A percentile compares a stretch with the other conserved stretches of the same genome.
These are phyloP conservation scores for Graphiopsis chlorocephala DNA, from an alignment of 2,329 filamentous ascomycete species.

Conservation along the genomic window DNA sequence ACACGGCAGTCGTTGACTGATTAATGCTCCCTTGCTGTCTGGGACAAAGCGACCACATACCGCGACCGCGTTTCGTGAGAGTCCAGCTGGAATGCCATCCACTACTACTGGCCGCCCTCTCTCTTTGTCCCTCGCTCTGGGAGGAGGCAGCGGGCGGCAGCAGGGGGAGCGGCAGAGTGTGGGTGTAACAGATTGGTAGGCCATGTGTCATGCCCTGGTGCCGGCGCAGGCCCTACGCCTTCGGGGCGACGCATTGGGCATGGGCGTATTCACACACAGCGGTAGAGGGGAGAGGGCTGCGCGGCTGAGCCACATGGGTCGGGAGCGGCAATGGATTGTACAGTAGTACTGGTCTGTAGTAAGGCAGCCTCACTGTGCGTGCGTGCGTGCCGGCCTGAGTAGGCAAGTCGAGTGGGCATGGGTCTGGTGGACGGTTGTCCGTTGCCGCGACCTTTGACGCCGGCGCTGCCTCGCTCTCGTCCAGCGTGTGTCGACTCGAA, in stretches of 20 bases:
- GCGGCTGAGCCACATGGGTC: neutral
- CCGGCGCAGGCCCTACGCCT: neutral
- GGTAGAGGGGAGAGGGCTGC: neutral
- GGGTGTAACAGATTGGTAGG: neutral
- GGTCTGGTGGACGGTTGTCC: too few relatives aligned
- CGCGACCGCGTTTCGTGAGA: neutral
- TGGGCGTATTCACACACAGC: neutral
- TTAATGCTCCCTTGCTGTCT: neutral
- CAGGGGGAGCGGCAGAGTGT: neutral
- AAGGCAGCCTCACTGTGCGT: too few relatives aligned
- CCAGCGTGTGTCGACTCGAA: neutral
- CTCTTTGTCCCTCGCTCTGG: too few relatives aligned
- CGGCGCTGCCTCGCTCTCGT: neutral
- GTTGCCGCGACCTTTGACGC: constrained; percentile 8
- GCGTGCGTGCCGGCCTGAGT: neutral
- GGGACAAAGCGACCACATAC: neutral
- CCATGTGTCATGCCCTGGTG: constrained; percentile 12
- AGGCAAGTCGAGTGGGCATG: neutral
- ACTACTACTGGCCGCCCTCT: neutral
- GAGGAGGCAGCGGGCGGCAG: neutral
- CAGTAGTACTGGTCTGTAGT: too few relatives aligned
- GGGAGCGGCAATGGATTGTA: neutral
- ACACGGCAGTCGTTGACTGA: neutral
- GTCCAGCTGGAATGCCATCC: neutral
- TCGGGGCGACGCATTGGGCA: neutral